Evolutionary conservation across 805 yeast species (phyloP).

Genomic region (Barnettozyma californica): DNA sequence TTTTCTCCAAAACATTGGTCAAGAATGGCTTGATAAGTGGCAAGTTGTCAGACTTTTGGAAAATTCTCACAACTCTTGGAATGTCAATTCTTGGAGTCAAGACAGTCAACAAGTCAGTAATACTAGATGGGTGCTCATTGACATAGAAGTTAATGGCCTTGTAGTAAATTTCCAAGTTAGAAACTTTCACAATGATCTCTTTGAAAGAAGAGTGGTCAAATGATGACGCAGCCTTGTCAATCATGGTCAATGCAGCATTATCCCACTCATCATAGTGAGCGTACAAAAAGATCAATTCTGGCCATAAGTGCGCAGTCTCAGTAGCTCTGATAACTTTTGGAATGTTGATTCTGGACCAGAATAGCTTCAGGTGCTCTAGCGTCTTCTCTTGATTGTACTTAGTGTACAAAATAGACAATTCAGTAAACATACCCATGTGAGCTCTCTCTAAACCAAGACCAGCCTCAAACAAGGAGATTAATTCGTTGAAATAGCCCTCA

Average conservation of each 20-base stretch:
- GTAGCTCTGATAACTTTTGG: slow-evolving; percentile 95
- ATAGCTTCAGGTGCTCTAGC: slow-evolving; percentile 93
- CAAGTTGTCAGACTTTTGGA: slow-evolving; percentile 90
- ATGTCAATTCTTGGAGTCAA: slow-evolving; percentile 88
- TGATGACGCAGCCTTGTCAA: slow-evolving; percentile 88
- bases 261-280: slow-evolving; percentile 99
- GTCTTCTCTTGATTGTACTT: slow-evolving; percentile 87
- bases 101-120: slow-evolving; percentile 80
- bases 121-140: slow-evolving; percentile 83
- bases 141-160: slow-evolving; percentile 94
- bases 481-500: slow-evolving; percentile 87
- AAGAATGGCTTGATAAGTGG: slow-evolving; percentile 95
- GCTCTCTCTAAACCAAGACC: slow-evolving; percentile 97
- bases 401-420: slow-evolving; percentile 83
- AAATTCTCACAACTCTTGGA: slow-evolving; percentile 90
- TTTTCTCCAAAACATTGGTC: slow-evolving; percentile 85
- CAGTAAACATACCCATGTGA: slow-evolving; percentile 99
- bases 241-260: slow-evolving; percentile 94
- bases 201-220: slow-evolving; percentile 93
- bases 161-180: slow-evolving; percentile 94
- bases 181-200: slow-evolving; percentile 90
- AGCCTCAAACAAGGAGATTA: slow-evolving; percentile 88
- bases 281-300: slow-evolving; percentile 90
- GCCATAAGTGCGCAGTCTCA: slow-evolving; percentile 92
- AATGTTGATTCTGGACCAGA: slow-evolving; percentile 97